These are phyloP conservation scores for Aristolochia contorta DNA, from an alignment of 164 flowering plant genomes.

Conservation along the genomic window DNA sequence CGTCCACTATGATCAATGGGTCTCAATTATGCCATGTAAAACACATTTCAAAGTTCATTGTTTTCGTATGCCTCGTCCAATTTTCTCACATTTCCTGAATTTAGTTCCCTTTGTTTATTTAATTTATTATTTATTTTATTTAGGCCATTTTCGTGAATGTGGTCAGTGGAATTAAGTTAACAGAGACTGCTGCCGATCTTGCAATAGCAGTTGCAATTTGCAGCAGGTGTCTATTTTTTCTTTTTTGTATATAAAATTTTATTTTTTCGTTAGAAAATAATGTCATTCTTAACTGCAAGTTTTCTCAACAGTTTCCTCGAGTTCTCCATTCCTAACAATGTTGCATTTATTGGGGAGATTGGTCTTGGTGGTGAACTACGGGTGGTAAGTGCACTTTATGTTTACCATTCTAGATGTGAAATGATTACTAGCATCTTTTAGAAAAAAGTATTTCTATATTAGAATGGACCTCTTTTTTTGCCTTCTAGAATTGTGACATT, in stretches of 20 bases:
- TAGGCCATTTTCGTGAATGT: slow-evolving; percentile 80
- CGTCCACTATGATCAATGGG: too few relatives aligned
- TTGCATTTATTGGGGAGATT: slow-evolving; percentile 92
- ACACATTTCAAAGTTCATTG: too few relatives aligned
- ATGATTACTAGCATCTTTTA: neutral
- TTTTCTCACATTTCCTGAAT: too few relatives aligned
- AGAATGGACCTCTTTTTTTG: neutral
- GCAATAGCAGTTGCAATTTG: slow-evolving; percentile 95
- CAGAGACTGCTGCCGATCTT: slow-evolving; percentile 93
- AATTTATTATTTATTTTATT: slow-evolving; percentile 8
- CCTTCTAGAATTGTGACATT: neutral
- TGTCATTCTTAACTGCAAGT: neutral
- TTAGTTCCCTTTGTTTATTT: neutral
- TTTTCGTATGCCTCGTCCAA: neutral
- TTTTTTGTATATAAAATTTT: neutral
- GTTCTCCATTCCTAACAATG: slow-evolving; percentile 58
- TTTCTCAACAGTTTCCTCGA: slow-evolving; percentile 59
- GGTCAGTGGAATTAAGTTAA: slow-evolving; percentile 62
- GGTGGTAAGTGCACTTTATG: slow-evolving; percentile 35
- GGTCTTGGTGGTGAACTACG: slow-evolving; percentile 97
- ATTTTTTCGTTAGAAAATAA: neutral
- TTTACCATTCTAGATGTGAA: neutral
- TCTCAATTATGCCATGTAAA: too few relatives aligned
- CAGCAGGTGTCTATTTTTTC: slow-evolving; percentile 55
- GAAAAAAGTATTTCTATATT: neutral